Conservation (phyloP, 1,284 basidiomycete genomes). For the Austroboletus novae-zelandiae region DNA sequence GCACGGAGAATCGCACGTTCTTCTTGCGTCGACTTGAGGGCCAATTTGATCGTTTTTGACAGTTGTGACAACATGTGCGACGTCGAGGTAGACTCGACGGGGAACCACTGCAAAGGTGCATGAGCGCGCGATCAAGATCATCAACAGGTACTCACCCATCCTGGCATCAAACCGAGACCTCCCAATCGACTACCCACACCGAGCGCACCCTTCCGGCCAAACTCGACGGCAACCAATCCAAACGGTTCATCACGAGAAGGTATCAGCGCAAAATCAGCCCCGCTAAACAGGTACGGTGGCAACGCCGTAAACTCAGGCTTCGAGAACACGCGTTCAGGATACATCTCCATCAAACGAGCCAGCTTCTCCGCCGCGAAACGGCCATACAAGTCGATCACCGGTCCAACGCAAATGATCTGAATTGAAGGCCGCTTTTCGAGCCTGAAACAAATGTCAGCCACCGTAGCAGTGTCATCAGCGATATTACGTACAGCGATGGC, state of each 20-base stretch:
- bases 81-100: conserved; percentile 87
- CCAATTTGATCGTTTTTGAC: conserved; percentile 91
- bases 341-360: conserved; percentile 88
- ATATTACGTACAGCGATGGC: conserved; percentile 70
- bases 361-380: conserved; percentile 93
- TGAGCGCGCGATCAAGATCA: not conserved
- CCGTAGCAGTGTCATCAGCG: not conserved
- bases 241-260: conserved; percentile 95
- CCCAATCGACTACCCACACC: conserved; percentile 91
- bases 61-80: conserved; percentile 94
- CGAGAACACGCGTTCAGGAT: conserved; percentile 88
- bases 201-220: conserved; percentile 91
- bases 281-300: conserved; percentile 90
- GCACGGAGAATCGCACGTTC: conserved; percentile 90
- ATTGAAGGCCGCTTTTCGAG: conserved; percentile 84
- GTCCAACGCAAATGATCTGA: conserved; percentile 86
- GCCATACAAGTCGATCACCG: conserved; percentile 92
- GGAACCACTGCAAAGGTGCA: conserved; percentile 74
- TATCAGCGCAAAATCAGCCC: conserved; percentile 91
- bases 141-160: conserved; percentile 68
- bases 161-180: conserved; percentile 93
- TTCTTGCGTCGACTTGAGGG: conserved; percentile 85
- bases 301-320: conserved; percentile 93
- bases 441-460: conserved; percentile 37
- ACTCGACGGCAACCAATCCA: conserved; percentile 92